Evolutionary conservation across 805 yeast species (phyloP).

Genomic region (Yamadazyma insecticola): DNA sequence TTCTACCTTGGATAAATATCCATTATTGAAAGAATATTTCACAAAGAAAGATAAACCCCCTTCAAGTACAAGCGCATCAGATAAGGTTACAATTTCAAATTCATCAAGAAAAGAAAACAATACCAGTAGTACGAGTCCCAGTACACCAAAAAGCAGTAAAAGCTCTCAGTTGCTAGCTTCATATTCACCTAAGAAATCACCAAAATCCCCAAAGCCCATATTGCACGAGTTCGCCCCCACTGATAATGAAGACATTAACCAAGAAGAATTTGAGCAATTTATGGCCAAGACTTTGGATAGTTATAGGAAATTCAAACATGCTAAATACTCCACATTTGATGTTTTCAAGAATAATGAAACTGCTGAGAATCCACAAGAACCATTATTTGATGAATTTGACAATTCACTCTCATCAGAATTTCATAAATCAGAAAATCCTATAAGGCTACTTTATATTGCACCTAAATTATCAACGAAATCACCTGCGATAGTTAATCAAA

Average conservation of each 20-base stretch:
- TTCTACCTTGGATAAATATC: conserved; percentile 1
- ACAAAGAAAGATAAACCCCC: background rate
- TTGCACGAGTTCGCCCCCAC: no score
- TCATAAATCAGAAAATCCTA: conserved; percentile 14
- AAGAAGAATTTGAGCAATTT: conserved; percentile 28
- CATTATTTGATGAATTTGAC: conserved; percentile 6
- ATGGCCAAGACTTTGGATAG: conserved; percentile 27
- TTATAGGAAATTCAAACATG: conserved; percentile 24
- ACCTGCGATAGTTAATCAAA: conserved; percentile 32
- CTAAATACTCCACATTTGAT: conserved; percentile 10
- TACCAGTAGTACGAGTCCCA: no score
- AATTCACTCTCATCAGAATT: conserved; percentile 9
- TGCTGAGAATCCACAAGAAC: conserved; percentile 6
- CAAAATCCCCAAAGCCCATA: no score
- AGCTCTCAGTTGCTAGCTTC: no score
- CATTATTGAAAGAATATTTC: conserved; percentile 1
- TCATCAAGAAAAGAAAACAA: no score
- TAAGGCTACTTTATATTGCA: conserved; percentile 10
- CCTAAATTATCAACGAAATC: conserved; percentile 20
- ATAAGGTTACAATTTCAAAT: no score
- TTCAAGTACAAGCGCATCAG: no score
- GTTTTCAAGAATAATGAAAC: conserved; percentile 8
- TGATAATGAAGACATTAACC: conserved; percentile 7
- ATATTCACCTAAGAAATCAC: no score
- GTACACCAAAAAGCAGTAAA: no score